phyloP scores from a whole-genome alignment of 164 flowering plant genomes.

The Buxus sempervirens region DNA sequence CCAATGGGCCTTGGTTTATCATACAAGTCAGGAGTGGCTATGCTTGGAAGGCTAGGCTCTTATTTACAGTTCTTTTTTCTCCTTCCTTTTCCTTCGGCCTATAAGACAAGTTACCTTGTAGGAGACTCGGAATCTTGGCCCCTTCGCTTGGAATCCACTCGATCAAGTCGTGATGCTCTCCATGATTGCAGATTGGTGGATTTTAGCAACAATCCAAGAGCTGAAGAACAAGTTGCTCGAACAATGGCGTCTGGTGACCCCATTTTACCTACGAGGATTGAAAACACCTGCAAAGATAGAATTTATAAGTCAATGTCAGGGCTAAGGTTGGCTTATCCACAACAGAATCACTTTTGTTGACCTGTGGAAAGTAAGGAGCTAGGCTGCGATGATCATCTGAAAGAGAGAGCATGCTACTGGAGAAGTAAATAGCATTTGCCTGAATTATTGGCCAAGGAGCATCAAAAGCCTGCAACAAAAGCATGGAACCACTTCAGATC shows the following conservation, averaged over 20 bases:
- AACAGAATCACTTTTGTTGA: conserved; percentile 9
- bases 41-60: no score
- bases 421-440: conserved; percentile 88
- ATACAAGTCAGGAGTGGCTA: no score
- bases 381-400: conserved; percentile 71
- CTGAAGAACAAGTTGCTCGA: conserved; percentile 74
- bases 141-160: conserved; percentile 33
- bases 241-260: conserved; percentile 76
- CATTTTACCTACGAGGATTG: conserved; percentile 64
- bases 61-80: no score
- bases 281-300: conserved; percentile 60
- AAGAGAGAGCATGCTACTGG: conserved; percentile 60
- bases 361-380: conserved; percentile 68
- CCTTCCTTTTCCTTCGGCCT: neutral
- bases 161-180: conserved; percentile 51
- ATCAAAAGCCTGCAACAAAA: conserved; percentile 75
- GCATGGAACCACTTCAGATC: neutral
- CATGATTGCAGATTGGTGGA: conserved; percentile 47
- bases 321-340: no score
- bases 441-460: conserved; percentile 92
- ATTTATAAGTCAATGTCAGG: no score
- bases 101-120: neutral
- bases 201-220: conserved; percentile 67
- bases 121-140: conserved; percentile 29
- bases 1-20: no score